Evolutionary conservation across 2,329 filamentous ascomycete genomes (phyloP).

Genomic region (Ascomycota sp.): DNA sequence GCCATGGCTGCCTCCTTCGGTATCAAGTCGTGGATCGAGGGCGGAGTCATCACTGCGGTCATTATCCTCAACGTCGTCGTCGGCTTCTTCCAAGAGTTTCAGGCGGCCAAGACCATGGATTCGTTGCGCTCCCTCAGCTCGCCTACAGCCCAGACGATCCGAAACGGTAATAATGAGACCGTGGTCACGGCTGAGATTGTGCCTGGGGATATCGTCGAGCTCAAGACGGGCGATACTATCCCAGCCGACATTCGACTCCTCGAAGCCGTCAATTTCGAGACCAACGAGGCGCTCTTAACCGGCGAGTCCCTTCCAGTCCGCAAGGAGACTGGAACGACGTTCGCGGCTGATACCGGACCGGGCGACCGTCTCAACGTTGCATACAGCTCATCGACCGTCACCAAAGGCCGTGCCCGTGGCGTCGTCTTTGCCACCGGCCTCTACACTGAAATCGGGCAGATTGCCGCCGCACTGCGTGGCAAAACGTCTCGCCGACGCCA

Average conservation of each 20-base stretch:
- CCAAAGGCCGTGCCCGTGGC: constrained; percentile 36
- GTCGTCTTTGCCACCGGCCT: constrained; percentile 41
- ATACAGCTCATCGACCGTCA: constrained; percentile 41
- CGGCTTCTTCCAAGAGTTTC: constrained; percentile 24
- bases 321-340: constrained; percentile 26
- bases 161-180: constrained; percentile 18
- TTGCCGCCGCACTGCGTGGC: constrained; percentile 26
- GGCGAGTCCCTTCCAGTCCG: constrained; percentile 41
- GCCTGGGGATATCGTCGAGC: constrained; percentile 33
- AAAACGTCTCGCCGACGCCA: constrained; percentile 14
- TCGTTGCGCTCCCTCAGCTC: constrained; percentile 22
- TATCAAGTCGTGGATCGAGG: constrained; percentile 39
- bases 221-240: constrained; percentile 37
- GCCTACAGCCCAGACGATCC: constrained; percentile 21
- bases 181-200: constrained; percentile 25
- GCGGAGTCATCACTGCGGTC: constrained; percentile 35
- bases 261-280: constrained; percentile 44
- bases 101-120: constrained; percentile 28
- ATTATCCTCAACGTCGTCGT: constrained; percentile 37
- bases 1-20: constrained; percentile 37
- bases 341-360: constrained; percentile 19
- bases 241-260: constrained; percentile 37
- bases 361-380: constrained; percentile 42
- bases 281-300: constrained; percentile 44
- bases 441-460: constrained; percentile 40